Conservation (phyloP, 768 basidiomycete genomes). For the Auricularia cornea region DNA sequence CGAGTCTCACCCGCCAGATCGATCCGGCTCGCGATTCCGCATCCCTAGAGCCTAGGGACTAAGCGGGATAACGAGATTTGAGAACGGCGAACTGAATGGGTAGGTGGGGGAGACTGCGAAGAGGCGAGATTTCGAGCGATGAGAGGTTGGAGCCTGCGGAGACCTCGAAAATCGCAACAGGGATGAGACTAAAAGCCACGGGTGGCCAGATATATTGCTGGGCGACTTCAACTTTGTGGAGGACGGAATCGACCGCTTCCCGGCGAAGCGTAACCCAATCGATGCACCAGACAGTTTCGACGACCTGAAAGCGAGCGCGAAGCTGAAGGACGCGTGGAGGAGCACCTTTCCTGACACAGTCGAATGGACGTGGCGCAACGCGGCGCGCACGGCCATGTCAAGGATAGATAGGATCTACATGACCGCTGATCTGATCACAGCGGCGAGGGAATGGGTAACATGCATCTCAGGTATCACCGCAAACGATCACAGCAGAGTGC, state of each 20-base stretch:
- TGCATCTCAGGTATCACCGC: neutral
- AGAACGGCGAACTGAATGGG: too few relatives aligned
- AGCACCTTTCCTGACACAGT: neutral
- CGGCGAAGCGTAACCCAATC: neutral
- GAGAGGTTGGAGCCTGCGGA: too few relatives aligned
- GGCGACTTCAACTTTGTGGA: slow-evolving; percentile 17
- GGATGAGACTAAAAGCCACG: too few relatives aligned
- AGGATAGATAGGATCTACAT: neutral
- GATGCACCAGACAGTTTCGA: neutral
- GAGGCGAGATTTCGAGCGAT: too few relatives aligned
- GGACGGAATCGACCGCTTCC: slow-evolving; percentile 12
- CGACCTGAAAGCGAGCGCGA: neutral
- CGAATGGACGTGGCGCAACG: neutral
- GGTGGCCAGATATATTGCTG: too few relatives aligned
- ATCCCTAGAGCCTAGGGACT: too few relatives aligned
- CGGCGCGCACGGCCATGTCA: neutral
- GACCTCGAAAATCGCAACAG: too few relatives aligned
- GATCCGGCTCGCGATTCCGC: too few relatives aligned
- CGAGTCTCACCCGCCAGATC: too few relatives aligned
- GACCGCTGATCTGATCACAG: neutral
- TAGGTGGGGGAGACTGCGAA: too few relatives aligned
- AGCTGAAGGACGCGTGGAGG: neutral
- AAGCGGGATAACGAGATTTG: too few relatives aligned
- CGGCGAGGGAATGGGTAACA: neutral
- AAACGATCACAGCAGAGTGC: neutral